These are phyloP conservation scores for Penicillium ochrochloron DNA, from an alignment of 495 filamentous ascomycete species.

Conservation along the genomic window DNA sequence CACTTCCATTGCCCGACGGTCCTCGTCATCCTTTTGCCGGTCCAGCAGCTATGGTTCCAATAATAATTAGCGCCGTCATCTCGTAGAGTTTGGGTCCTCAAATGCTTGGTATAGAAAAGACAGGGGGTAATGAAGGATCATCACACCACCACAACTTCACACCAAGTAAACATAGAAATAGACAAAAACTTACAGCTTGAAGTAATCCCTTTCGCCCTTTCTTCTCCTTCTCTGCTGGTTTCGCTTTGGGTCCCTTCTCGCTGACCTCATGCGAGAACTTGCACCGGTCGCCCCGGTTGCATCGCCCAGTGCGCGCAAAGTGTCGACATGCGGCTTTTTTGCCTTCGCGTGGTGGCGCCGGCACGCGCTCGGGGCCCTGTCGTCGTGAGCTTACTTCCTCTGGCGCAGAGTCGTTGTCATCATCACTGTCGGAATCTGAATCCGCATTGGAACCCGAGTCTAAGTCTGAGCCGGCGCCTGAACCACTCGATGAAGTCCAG, in stretches of 20 bases:
- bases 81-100: background rate
- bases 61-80: background rate
- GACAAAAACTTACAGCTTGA: constrained; percentile 51
- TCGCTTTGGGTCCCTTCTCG: constrained; percentile 39
- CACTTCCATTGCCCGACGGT: constrained; percentile 49
- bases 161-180: background rate
- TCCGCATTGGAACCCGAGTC: constrained; percentile 39
- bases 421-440: constrained; percentile 29
- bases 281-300: constrained; percentile 50
- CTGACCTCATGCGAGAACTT: constrained; percentile 50
- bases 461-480: constrained; percentile 34
- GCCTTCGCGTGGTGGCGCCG: constrained; percentile 45
- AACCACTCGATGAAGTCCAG: constrained; percentile 46
- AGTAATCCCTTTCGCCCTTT: constrained; percentile 53
- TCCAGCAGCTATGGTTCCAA: constrained; percentile 45
- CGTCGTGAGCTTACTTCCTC: constrained; percentile 49
- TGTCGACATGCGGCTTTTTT: constrained; percentile 48
- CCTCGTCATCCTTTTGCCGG: constrained; percentile 50
- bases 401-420: constrained; percentile 47
- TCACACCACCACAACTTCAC: background rate
- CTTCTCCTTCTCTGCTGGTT: constrained; percentile 37
- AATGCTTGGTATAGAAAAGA: background rate
- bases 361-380: constrained; percentile 46
- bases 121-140: background rate
- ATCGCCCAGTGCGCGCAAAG: constrained; percentile 52